Base-by-base conservation (phyloP, 441 rosid genomes). In the Populus tomentosa region DNA sequence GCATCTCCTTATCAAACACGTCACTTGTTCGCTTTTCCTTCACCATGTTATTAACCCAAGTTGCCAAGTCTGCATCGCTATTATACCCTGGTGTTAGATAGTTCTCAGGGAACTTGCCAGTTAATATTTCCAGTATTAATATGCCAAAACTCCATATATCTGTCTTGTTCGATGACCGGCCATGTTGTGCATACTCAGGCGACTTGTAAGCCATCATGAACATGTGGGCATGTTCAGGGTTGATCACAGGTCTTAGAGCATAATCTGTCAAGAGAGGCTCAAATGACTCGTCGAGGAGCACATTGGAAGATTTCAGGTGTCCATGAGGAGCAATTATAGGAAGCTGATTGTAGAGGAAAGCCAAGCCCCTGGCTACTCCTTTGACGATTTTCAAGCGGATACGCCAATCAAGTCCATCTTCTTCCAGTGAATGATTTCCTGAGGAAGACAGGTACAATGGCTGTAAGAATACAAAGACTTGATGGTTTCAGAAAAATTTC, bases 251-350 rank as follows among this genome's bases (percentile, higher is more conserved):
- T 38, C 91, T 77, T 26, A 94, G 79, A 6, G 95, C 89, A 59
- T 92, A 96, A 36, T 96, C 99, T 0, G 91, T 86, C n/a, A 96
- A 72, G 24, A 87, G 80, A 2, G 99, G 97, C 82, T 90, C 92
- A 5, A 81, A 84, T 65, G 83, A 82, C 23, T 86, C 82, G 67
- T 86, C 84, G 0, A 96, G 84, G 36, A 96, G 92, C 23, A 96
- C 98, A 69, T 96, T 96, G 5, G 99, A 96, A 73, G 98, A 94
- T 82, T 96, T 96, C 18, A 94, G 87, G 82, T 96, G 98, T 35
- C 99, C 99, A 66, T 96, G 97, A 7, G 99, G 93, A 32, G 87
- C 85, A 0, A 86, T 78, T 1, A 92, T 85, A 0, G 94, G 94
- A 70, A 96, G 89, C 82, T 91, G 92, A 0, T 40, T 82, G 88